These are phyloP conservation scores for Fusarium sp. DNA, from an alignment of 2,329 filamentous ascomycete species.

Conservation along the genomic window DNA sequence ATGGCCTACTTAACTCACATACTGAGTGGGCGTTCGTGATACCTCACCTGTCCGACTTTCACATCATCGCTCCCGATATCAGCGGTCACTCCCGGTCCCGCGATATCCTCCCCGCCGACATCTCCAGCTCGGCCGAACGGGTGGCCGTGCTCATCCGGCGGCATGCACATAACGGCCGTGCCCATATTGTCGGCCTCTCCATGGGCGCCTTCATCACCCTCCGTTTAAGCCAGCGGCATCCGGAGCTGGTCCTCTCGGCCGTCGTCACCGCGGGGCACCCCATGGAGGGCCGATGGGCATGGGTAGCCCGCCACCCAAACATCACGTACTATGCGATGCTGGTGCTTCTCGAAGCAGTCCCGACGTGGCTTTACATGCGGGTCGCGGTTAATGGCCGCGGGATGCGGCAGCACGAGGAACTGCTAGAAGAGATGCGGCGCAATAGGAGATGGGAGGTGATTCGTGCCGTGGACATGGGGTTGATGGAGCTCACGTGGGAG, in stretches of 20 bases:
- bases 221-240: slow-evolving; percentile 53
- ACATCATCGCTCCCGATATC: slow-evolving; percentile 59
- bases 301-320: slow-evolving; percentile 48
- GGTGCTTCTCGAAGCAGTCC: slow-evolving; percentile 50
- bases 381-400: slow-evolving; percentile 47
- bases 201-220: slow-evolving; percentile 57
- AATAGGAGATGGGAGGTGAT: slow-evolving; percentile 52
- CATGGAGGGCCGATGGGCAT: slow-evolving; percentile 46
- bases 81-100: slow-evolving; percentile 58
- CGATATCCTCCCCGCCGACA: slow-evolving; percentile 52
- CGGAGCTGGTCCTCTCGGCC: slow-evolving; percentile 54
- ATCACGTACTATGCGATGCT: slow-evolving; percentile 49
- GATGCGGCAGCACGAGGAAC: slow-evolving; percentile 49
- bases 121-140: slow-evolving; percentile 51
- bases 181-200: slow-evolving; percentile 60
- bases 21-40: slow-evolving; percentile 56
- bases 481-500: slow-evolving; percentile 46
- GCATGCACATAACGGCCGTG: slow-evolving; percentile 55
- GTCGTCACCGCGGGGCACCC: slow-evolving; percentile 56
- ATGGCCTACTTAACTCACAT: slow-evolving; percentile 53
- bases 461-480: slow-evolving; percentile 46
- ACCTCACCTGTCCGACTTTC: slow-evolving; percentile 56
- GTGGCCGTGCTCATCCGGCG: slow-evolving; percentile 56
- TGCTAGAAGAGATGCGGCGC: slow-evolving; percentile 54
- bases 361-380: slow-evolving; percentile 50